Evolutionary conservation across 768 basidiomycete genomes (phyloP), one percentile per base, ranked within the genome.

Genomic region (Russula virescens): DNA sequence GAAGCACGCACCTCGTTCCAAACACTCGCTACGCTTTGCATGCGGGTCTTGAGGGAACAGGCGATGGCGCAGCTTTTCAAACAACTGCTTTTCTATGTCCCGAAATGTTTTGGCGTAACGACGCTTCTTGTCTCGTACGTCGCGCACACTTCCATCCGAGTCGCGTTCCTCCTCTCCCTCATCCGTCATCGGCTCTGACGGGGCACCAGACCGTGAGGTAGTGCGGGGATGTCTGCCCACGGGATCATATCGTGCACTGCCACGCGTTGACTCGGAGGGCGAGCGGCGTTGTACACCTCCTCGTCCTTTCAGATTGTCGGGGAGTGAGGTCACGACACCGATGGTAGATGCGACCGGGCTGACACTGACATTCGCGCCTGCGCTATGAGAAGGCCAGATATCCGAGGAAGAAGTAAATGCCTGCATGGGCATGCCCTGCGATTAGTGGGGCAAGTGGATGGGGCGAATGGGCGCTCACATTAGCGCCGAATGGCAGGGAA

Each of bases 111-210:
- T 64, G 43, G 65, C 65, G 40, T 66, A 66, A 21, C 51, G 38
- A 38, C 62, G 63, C 53, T 66, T 66, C 54, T 64, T 64, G 46
- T 66, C 57, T 18, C 60, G 61, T 2, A 63, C 61, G 26, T 57
- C 61, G 26, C 56, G 63, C 46, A 59, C 63, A 42, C 62, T 63
- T n/a, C 56, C 56, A 14, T 58, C 65, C 25, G 65, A 64, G 38
- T 66, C 65, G n/a, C 57, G 63, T 25, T 64, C 65, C n/a, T 63
- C 64, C n/a, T 64, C 64, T 16, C 51, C 65, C 25, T 66, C 65
- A 26, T 62, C 60, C 11, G 64, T 66, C 26, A 58, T 7, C 38
- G 51, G 45, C 13, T 63, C 56, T 18, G 62, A 59, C 9, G 51
- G 28, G 40, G 26, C 25, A 19, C 25, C 35, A 21, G 49, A 28